Base-by-base conservation (phyloP, 768 basidiomycete genomes). In the Lactarius sp. region DNA sequence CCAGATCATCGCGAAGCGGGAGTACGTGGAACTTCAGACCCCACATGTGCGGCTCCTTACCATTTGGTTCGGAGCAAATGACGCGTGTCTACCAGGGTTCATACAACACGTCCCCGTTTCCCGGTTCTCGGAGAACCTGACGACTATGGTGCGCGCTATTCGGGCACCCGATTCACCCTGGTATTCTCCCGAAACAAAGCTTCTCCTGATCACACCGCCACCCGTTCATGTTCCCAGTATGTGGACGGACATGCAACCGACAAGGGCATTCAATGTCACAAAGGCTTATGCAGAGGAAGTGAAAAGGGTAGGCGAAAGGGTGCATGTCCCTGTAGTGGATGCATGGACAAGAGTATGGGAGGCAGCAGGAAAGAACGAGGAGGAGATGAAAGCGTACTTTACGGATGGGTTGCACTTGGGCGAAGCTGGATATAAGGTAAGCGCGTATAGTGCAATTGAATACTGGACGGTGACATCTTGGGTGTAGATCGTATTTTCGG, bases 11-110 rank as follows among this genome's bases (percentile, higher is more conserved):
- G 83, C 85, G 14, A 83, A 79, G 63, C 78, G 74, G 66, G 69
- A 77, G 10, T 79, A 77, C 6, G 79, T 80, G 60, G 79, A 76
- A 59, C 69, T 72, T 22, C 74, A 80, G 56, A 76, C 78, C 42
- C 86, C 88, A 8, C 83, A 79, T 51, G 79, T 94, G 41, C 83
- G 83, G 47, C 73, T 95, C n/a, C 77, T 95, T 63, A 84, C 84
- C 6, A 85, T 96, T 70, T 97, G 92, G 92, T 90, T 91, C 64
- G 94, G 94, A 53, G 86, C 87, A 16, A 98, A 98, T 75, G 94
- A 98, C 72, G 84, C 94, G 6, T 84, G 82, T 68, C 77, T 90
- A 55, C 73, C 75, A 34, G 82, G 81, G 0, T 84, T 81, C 20
- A 74, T 78, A 16, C 94, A 96, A 70, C 88, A 93, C 71, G 88